Evolutionary conservation across 257 asterid genomes (phyloP).

Genomic region (Lycium ferocissimum): DNA sequence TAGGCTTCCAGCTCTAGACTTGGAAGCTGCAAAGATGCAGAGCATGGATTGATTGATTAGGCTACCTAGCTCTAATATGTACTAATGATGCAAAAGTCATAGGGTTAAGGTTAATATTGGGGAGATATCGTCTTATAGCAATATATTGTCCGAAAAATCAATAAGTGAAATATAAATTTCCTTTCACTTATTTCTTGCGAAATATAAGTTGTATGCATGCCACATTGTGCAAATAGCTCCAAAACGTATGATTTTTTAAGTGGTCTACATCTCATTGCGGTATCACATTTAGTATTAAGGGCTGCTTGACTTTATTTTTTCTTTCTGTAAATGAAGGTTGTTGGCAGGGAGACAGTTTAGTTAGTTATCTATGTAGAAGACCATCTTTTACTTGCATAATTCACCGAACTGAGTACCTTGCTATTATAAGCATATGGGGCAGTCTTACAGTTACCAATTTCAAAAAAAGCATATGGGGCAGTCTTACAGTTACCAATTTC

Average conservation of each 20-base stretch:
- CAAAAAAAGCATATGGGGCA: too few relatives aligned
- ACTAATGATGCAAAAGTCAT: not conserved
- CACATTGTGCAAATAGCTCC: constrained; percentile 12
- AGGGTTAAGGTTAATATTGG: constrained; percentile 1
- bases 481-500: too few relatives aligned
- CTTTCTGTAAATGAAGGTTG: constrained; percentile 6
- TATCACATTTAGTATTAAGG: not conserved
- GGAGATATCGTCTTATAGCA: not conserved
- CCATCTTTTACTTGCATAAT: not conserved
- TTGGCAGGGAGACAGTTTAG: not conserved
- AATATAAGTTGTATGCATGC: not conserved
- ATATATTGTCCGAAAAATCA: not conserved
- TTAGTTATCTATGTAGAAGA: not conserved
- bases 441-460: too few relatives aligned
- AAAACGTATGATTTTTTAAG: not conserved
- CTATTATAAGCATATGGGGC: not conserved
- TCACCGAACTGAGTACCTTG: not conserved
- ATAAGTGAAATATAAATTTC: not conserved
- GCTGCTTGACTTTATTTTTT: not conserved
- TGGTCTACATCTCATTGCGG: not conserved
- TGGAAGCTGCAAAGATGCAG: not conserved
- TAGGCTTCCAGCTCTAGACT: not conserved
- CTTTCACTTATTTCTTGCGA: not conserved
- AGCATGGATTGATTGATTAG: not conserved
- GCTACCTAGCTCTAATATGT: constrained; percentile 1